Evolutionary conservation across 1,284 basidiomycete genomes (phyloP).

Genomic region (Flammula alnicola): DNA sequence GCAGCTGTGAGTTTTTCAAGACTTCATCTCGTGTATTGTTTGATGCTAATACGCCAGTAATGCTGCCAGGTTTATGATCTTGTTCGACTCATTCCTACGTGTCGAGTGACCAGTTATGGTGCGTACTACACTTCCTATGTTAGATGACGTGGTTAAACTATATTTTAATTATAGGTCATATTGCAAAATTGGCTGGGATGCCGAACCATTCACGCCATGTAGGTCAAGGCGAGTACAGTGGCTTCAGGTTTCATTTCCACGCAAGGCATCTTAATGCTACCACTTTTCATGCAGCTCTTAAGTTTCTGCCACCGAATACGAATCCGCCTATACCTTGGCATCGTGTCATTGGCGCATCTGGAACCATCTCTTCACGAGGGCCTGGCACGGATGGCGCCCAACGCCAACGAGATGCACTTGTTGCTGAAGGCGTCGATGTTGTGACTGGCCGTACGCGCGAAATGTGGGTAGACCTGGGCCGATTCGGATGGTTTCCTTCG

Average conservation of each 20-base stretch:
- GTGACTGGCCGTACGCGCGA: constrained; percentile 46
- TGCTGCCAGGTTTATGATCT: constrained; percentile 63
- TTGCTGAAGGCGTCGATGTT: constrained; percentile 76
- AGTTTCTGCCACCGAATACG: constrained; percentile 62
- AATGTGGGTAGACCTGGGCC: constrained; percentile 42
- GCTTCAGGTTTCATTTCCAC: neutral
- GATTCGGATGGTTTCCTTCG: constrained; percentile 51
- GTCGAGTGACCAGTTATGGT: constrained; percentile 75
- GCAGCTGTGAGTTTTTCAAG: constrained; percentile 9
- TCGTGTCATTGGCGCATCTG: constrained; percentile 69
- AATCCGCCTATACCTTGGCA: constrained; percentile 78
- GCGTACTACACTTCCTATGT: constrained; percentile 17
- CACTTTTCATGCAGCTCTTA: constrained; percentile 53
- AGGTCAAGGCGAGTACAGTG: constrained; percentile 68
- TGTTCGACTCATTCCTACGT: constrained; percentile 66
- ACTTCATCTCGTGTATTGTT: neutral
- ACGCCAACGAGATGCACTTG: constrained; percentile 66
- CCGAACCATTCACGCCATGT: constrained; percentile 84
- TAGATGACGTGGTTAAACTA: neutral
- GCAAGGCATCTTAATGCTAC: no score
- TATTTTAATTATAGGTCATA: constrained; percentile 58
- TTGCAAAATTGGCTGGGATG: constrained; percentile 85
- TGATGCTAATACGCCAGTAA: neutral
- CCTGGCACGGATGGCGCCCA: constrained; percentile 69
- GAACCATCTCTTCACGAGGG: constrained; percentile 80